Conservation (phyloP, 1,284 basidiomycete genomes). For the Laetiporus sulphureus region DNA sequence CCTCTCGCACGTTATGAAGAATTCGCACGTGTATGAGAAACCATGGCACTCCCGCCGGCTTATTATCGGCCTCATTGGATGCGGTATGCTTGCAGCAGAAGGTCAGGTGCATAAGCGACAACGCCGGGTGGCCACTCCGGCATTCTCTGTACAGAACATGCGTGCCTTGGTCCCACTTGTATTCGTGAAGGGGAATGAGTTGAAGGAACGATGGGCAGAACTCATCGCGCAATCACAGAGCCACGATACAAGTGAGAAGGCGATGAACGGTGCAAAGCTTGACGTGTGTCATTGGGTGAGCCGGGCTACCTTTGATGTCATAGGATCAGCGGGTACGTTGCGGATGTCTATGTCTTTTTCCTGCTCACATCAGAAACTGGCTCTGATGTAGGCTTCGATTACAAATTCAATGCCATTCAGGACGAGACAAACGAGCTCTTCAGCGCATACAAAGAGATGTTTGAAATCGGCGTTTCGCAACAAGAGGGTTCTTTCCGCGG, state of each 20-base stretch:
- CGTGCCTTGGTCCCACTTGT: slow-evolving; percentile 63
- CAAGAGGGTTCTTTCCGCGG: slow-evolving; percentile 39
- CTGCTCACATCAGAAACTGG: neutral
- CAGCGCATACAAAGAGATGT: slow-evolving; percentile 75
- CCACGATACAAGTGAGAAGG: slow-evolving; percentile 12
- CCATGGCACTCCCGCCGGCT: slow-evolving; percentile 70
- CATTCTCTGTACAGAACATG: slow-evolving; percentile 72
- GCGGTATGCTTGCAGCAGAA: slow-evolving; percentile 73
- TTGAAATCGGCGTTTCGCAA: slow-evolving; percentile 58
- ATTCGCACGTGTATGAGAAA: slow-evolving; percentile 67
- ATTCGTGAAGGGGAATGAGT: slow-evolving; percentile 57
- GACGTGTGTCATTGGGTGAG: slow-evolving; percentile 73
- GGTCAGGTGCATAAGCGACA: slow-evolving; percentile 69
- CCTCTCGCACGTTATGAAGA: slow-evolving; percentile 61
- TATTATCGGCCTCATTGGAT: slow-evolving; percentile 69
- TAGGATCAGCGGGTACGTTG: slow-evolving; percentile 60
- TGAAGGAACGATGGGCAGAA: slow-evolving; percentile 52
- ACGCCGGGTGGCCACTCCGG: slow-evolving; percentile 66
- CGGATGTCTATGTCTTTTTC: slow-evolving; percentile 3
- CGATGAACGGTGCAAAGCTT: slow-evolving; percentile 29
- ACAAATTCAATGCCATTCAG: slow-evolving; percentile 71
- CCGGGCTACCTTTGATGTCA: slow-evolving; percentile 75
- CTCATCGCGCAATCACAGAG: slow-evolving; percentile 28
- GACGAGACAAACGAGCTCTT: slow-evolving; percentile 72
- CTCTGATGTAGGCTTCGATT: slow-evolving; percentile 57